Evolutionary conservation across 2,329 filamentous ascomycete genomes (phyloP).

Genomic region (Fusarium tjaetaba): DNA sequence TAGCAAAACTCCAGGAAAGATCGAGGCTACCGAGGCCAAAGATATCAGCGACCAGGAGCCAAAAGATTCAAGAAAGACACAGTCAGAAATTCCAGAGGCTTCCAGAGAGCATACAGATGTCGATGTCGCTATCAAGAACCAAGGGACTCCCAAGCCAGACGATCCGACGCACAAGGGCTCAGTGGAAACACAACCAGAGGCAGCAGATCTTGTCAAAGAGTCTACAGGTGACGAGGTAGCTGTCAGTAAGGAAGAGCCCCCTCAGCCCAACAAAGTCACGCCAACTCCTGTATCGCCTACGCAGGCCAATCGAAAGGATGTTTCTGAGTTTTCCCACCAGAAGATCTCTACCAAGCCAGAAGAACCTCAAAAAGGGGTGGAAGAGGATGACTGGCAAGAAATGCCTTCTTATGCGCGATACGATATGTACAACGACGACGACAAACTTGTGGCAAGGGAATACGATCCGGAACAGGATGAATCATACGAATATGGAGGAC

Average conservation of each 20-base stretch:
- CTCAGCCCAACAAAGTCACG: conserved; percentile 27
- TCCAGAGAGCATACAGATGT: conserved; percentile 9
- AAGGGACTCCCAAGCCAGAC: background rate
- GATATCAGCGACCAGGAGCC: conserved; percentile 2
- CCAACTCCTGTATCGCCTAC: conserved; percentile 12
- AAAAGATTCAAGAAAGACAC: background rate
- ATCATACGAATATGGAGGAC: conserved; percentile 74
- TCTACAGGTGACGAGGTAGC: conserved; percentile 12
- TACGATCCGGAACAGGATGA: conserved; percentile 77
- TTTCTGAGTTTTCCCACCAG: conserved; percentile 93
- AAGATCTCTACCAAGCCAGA: conserved; percentile 70
- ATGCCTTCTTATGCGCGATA: conserved; percentile 95
- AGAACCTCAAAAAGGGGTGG: conserved; percentile 58
- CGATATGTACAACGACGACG: conserved; percentile 95
- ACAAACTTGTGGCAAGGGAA: conserved; percentile 85
- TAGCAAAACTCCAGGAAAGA: conserved; percentile 9
- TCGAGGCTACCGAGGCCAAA: conserved; percentile 13
- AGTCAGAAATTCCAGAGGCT: background rate
- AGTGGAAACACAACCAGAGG: background rate
- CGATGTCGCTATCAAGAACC: conserved; percentile 8
- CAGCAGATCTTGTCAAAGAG: conserved; percentile 1
- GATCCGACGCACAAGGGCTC: conserved; percentile 15
- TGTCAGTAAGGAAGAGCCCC: conserved; percentile 9
- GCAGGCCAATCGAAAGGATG: conserved; percentile 39
- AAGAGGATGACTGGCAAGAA: conserved; percentile 83